phyloP scores from a whole-genome alignment of 1,284 basidiomycete species.

The Rhodotorula sp. region DNA sequence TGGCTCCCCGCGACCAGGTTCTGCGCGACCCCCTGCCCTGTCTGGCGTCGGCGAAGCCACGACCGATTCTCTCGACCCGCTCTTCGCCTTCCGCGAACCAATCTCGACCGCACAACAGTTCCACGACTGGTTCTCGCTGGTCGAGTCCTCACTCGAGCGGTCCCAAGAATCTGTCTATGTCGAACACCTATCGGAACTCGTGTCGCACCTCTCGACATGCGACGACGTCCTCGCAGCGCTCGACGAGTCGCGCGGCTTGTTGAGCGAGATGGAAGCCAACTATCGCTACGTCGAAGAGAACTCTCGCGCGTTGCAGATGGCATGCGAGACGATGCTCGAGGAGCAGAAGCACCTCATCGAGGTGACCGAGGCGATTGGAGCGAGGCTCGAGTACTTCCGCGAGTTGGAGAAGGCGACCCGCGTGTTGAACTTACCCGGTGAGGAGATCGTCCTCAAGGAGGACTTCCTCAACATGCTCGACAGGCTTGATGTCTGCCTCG shows the following conservation, averaged over 20 bases:
- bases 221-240: conserved; percentile 67
- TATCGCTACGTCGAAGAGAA: conserved; percentile 84
- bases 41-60: conserved; percentile 44
- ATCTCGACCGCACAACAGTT: conserved; percentile 87
- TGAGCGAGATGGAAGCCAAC: conserved; percentile 75
- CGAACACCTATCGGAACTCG: conserved; percentile 71
- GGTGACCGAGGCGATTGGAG: conserved; percentile 72
- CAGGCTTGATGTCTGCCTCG: conserved; percentile 84
- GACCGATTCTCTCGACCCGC: not conserved
- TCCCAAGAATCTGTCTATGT: conserved; percentile 87
- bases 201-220: conserved; percentile 70
- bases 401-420: conserved; percentile 84
- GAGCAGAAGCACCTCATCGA: conserved; percentile 78
- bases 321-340: conserved; percentile 81
- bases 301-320: conserved; percentile 78
- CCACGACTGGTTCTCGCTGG: conserved; percentile 81
- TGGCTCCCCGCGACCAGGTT: conserved; percentile 45
- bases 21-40: conserved; percentile 46
- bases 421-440: conserved; percentile 87
- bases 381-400: conserved; percentile 81
- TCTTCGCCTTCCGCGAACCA: conserved; percentile 65
- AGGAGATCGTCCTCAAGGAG: conserved; percentile 78
- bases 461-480: conserved; percentile 93
- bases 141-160: conserved; percentile 82
- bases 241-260: conserved; percentile 66